Percentiles rank a stretch among this genome's conserved stretches.
Evolutionary conservation across 2,329 filamentous ascomycete species (phyloP).

Genomic region (Ceratocystis papillata): DNA sequence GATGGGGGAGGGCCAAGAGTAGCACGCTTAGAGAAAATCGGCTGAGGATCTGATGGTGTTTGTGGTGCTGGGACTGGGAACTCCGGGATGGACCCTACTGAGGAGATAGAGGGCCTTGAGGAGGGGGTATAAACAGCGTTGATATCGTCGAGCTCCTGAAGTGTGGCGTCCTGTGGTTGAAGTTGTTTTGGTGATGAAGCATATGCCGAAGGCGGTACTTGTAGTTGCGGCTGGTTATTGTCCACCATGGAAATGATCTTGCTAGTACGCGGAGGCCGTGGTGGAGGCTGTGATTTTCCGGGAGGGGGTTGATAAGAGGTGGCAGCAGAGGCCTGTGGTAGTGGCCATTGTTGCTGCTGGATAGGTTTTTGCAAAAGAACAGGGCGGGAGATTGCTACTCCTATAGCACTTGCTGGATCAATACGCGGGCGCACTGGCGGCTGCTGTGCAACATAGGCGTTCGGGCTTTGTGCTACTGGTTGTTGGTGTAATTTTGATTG

Average conservation of each 20-base stretch:
- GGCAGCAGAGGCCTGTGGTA: constrained; percentile 30
- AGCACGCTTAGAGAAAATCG: constrained; percentile 39
- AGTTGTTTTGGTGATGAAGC: constrained; percentile 24
- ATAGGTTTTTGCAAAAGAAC: constrained; percentile 45
- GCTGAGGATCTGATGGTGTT: constrained; percentile 22
- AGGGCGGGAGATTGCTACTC: constrained; percentile 44
- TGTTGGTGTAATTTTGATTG: constrained; percentile 19
- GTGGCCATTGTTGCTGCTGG: constrained; percentile 35
- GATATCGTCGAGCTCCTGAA: constrained; percentile 32
- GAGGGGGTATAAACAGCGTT: constrained; percentile 41
- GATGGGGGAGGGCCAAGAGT: constrained; percentile 51
- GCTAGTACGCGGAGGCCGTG: constrained; percentile 50
- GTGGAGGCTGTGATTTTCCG: constrained; percentile 41
- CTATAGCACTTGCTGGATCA: constrained; percentile 27
- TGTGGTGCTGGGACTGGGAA: constrained; percentile 35
- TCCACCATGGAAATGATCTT: constrained; percentile 35
- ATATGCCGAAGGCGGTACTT: constrained; percentile 31
- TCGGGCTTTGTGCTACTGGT: not conserved
- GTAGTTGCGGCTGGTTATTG: constrained; percentile 47
- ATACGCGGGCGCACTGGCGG: constrained; percentile 25
- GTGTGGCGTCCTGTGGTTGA: constrained; percentile 32
- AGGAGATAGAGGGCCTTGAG: constrained; percentile 43
- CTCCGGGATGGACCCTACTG: constrained; percentile 48
- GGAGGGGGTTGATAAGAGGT: constrained; percentile 41
- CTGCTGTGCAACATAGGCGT: not conserved